Conservation (phyloP, 768 basidiomycete species). For the Melanogaster broomeanus region DNA sequence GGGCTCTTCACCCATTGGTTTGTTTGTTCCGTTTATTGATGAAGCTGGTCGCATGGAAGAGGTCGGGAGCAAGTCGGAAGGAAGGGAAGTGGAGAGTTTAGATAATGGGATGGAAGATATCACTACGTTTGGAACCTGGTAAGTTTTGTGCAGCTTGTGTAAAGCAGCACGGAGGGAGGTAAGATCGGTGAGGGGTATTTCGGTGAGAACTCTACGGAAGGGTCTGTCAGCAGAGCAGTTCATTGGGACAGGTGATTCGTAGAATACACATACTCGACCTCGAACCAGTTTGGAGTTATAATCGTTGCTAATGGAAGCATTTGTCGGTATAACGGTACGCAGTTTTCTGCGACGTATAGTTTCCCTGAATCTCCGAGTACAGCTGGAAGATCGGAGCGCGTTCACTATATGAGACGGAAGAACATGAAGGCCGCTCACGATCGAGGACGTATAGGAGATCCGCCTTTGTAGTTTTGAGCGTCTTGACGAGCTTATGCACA, state of each 20-base stretch:
- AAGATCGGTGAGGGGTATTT: slow-evolving; percentile 64
- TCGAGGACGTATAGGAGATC: slow-evolving; percentile 85
- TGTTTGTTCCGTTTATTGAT: background rate
- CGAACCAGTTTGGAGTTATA: slow-evolving; percentile 98
- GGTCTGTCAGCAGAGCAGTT: background rate
- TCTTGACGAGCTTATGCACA: slow-evolving; percentile 61
- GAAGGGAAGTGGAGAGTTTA: slow-evolving; percentile 61
- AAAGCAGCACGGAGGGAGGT: slow-evolving; percentile 69
- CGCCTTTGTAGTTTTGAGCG: slow-evolving; percentile 58
- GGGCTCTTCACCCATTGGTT: slow-evolving; percentile 16
- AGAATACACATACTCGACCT: slow-evolving; percentile 73
- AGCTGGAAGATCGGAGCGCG: slow-evolving; percentile 46
- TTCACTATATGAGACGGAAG: background rate
- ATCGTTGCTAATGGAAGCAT: slow-evolving; percentile 85
- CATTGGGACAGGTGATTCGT: background rate
- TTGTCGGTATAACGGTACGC: slow-evolving; percentile 81
- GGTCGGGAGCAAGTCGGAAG: slow-evolving; percentile 44
- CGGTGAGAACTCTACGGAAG: slow-evolving; percentile 67
- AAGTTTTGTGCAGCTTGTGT: slow-evolving; percentile 69
- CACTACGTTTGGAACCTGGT: slow-evolving; percentile 82
- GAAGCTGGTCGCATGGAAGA: background rate
- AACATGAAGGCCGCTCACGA: slow-evolving; percentile 62
- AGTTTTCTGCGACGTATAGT: slow-evolving; percentile 86
- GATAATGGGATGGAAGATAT: slow-evolving; percentile 84
- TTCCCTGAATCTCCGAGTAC: slow-evolving; percentile 92